Percentiles rank a stretch among this genome's conserved stretches.
Conservation (phyloP, 2,329 filamentous ascomycete species). For the Coleophoma eucalyptorum region DNA sequence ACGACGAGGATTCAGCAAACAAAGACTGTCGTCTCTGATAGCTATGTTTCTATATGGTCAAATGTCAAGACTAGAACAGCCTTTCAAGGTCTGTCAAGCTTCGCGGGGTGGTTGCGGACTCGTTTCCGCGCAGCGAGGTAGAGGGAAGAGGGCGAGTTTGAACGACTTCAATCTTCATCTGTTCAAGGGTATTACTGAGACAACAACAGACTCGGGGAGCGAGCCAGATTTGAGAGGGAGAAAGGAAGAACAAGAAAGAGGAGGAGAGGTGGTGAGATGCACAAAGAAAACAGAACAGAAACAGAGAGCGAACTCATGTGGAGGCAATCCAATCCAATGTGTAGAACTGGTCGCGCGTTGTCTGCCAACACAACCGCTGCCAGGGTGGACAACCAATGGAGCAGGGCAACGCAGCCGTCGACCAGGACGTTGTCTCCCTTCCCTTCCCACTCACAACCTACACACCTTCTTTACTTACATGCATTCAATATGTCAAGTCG, state of each 20-base stretch:
- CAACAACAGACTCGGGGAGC: not conserved
- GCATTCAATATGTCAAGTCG: no score
- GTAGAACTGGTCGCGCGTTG: no score
- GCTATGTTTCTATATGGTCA: not conserved
- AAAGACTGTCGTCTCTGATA: not conserved
- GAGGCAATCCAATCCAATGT: no score
- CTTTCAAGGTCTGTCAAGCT: not conserved
- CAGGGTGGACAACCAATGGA: not conserved
- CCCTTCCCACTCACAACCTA: not conserved
- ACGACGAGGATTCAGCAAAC: not conserved
- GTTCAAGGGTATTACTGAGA: not conserved
- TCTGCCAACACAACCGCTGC: no score
- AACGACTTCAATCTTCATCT: not conserved
- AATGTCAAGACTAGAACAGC: not conserved
- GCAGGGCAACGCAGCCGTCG: not conserved
- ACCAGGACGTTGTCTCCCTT: not conserved
- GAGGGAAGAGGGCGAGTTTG: not conserved
- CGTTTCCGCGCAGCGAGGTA: not conserved
- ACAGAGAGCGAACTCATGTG: not conserved
- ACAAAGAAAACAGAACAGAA: not conserved
- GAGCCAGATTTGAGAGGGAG: not conserved
- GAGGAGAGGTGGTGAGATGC: not conserved
- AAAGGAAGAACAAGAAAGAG: not conserved
- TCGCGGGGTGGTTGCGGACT: not conserved
- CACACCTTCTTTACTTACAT: no score